phyloP scores from a whole-genome alignment of 108 stramenopile genomes.

The Chaetoceros tenuissimus region DNA sequence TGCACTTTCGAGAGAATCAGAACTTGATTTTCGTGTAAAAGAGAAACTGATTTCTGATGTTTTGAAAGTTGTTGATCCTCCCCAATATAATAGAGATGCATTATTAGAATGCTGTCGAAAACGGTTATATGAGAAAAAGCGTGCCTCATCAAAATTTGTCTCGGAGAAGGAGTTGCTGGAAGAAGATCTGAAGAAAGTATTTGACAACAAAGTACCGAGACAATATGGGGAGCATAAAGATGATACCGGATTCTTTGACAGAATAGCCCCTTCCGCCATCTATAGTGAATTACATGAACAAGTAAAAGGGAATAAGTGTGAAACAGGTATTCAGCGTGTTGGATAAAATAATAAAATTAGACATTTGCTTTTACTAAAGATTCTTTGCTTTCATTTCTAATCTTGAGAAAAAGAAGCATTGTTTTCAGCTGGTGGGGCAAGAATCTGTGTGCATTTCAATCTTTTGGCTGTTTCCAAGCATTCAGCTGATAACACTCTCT shows the following conservation, averaged over 20 bases:
- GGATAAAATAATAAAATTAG: too few relatives aligned
- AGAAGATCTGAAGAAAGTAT: slow-evolving; percentile 17
- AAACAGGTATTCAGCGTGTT: too few relatives aligned
- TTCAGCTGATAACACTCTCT: background rate
- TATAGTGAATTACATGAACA: too few relatives aligned
- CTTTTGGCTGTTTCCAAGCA: background rate
- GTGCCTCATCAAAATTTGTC: slow-evolving; percentile 3
- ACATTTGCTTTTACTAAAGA: too few relatives aligned
- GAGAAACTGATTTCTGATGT: slow-evolving; percentile 30
- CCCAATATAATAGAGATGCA: slow-evolving; percentile 15
- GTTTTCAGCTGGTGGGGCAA: too few relatives aligned
- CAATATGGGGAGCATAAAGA: slow-evolving; percentile 15
- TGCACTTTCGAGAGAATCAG: slow-evolving; percentile 34
- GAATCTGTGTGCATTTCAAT: background rate
- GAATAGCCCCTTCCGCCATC: slow-evolving; percentile 1
- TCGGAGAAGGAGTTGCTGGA: slow-evolving; percentile 22
- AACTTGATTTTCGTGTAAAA: slow-evolving; percentile 27
- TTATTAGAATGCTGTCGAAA: slow-evolving; percentile 21
- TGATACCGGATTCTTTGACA: background rate
- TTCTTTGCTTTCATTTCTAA: too few relatives aligned
- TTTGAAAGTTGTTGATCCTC: slow-evolving; percentile 29
- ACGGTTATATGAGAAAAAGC: slow-evolving; percentile 25
- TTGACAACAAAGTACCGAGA: slow-evolving; percentile 19
- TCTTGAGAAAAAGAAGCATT: too few relatives aligned
- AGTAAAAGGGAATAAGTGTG: too few relatives aligned